A percentile compares a stretch with the other conserved stretches of the same genome.
Conservation (phyloP, 1,139 yeast genomes). For the Wickerhamomyces sp. region DNA sequence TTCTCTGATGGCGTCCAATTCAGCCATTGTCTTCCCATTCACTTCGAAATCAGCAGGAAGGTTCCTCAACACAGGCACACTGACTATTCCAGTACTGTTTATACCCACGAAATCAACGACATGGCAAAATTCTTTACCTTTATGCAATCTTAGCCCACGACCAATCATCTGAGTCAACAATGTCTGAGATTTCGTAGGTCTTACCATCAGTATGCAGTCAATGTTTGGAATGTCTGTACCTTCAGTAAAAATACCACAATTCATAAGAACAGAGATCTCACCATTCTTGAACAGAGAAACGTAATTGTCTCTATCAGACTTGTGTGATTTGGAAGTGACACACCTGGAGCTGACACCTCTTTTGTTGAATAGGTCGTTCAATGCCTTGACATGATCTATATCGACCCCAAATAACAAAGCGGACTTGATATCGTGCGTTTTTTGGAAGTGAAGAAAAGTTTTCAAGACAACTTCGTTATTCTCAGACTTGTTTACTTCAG, state of each 20-base stretch:
- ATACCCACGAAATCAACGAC: conserved; percentile 74
- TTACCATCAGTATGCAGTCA: conserved; percentile 70
- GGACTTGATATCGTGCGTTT: conserved; percentile 32
- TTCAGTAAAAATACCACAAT: conserved; percentile 89
- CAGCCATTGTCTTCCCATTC: conserved; percentile 31
- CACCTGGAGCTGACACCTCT: conserved; percentile 68
- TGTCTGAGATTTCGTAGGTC: conserved; percentile 77
- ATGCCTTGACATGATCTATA: conserved; percentile 54
- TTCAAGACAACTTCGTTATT: conserved; percentile 52
- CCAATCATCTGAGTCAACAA: conserved; percentile 87
- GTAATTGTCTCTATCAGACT: conserved; percentile 44
- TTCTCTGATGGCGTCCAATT: conserved; percentile 26
- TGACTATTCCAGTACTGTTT: conserved; percentile 49
- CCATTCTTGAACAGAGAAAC: conserved; percentile 60
- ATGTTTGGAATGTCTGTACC: conserved; percentile 94
- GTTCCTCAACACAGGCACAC: conserved; percentile 58
- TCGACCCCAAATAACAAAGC: conserved; percentile 78
- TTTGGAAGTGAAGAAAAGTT: conserved; percentile 47
- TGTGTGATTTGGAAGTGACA: conserved; percentile 64
- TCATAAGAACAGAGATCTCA: conserved; percentile 65
- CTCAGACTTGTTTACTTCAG: conserved; percentile 47
- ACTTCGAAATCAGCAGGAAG: conserved; percentile 31
- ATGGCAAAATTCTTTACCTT: conserved; percentile 62
- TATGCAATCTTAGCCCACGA: conserved; percentile 68
- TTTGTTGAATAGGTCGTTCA: conserved; percentile 49